Conservation (phyloP, 345 rosid species). For the Eucalyptus cloeziana region DNA sequence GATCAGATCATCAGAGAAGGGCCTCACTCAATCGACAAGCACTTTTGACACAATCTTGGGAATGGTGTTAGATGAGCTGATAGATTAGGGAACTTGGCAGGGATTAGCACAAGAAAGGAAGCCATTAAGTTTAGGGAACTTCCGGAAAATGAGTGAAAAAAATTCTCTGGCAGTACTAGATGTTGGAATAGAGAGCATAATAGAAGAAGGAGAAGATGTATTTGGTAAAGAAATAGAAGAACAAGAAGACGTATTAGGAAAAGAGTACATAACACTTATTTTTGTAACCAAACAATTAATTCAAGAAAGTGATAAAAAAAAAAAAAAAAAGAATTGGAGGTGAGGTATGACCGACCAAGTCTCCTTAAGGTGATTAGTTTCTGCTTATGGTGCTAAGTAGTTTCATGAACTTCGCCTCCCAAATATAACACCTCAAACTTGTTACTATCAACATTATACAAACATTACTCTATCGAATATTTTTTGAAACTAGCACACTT, state of each 20-base stretch:
- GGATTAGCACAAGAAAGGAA: neutral
- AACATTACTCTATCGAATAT: neutral
- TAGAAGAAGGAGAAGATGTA: no score
- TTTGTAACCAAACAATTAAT: neutral
- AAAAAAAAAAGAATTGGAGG: neutral
- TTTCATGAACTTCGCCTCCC: neutral
- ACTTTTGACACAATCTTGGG: neutral
- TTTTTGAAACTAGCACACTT: no score
- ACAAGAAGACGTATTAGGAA: neutral
- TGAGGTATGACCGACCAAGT: neutral
- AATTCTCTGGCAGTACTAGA: neutral
- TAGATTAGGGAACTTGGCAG: neutral
- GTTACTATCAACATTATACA: no score
- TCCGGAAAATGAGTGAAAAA: neutral
- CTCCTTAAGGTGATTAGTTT: neutral
- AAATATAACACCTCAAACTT: neutral
- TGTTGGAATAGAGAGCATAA: no score
- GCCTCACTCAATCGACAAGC: neutral
- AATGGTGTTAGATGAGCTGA: neutral
- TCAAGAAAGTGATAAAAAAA: neutral
- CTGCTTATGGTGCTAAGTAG: rapidly evolving
- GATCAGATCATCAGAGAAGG: neutral
- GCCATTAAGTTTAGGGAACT: neutral
- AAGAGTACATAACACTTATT: no score
- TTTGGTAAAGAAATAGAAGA: no score